Evolutionary conservation across 83 land plant species (phyloP), one percentile per base, ranked within the genome.

Genomic region (Picea abies): DNA sequence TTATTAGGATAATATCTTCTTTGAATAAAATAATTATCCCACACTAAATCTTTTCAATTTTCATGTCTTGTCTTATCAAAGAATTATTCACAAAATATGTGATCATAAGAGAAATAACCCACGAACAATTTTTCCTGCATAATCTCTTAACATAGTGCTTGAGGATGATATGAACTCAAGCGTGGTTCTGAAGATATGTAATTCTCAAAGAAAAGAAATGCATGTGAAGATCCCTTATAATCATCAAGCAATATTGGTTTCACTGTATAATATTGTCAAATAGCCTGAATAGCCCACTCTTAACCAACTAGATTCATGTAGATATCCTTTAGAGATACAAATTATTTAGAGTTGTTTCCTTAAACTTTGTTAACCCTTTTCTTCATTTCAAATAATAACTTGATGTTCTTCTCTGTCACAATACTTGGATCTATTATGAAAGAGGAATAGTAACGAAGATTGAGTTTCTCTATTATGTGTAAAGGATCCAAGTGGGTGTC

Each of bases 101-200:
- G 32, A 96, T 90, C 19, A 96, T 85, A 86, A 96, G 90, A 56
- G 99, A 89, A 60, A 97, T 91, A 60, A 97, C 99, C 99, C 94
- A 87, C 65, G 94, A 83, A 76, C 87, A 96, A 78, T 94, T 96
- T 70, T 93, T 49, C 93, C 97, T 63, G 89, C 76, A 72, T 91
- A 96, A 72, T 96, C 97, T 19, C 97, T 97, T 67, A 96, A 78
- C 16, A 91, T 88, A 70, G 97, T 94, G 84, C 91, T 93, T 58
- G 99, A 97, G 83, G 94, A 71, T 91, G 85, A 81, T 89, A 96
- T 70, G 99, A 94, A 89, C 99, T 96, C 76, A 92, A 81, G 73
- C 97, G 94, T 61, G 87, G 65, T 41, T 87, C 93, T 32, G 90
- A 93, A 41, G 97, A 92, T 17, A 92, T 88, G 80, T 83, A 94